Evolutionary conservation across 2,329 filamentous ascomycete species (phyloP).

Genomic region (Tolypocladium pustulatum): DNA sequence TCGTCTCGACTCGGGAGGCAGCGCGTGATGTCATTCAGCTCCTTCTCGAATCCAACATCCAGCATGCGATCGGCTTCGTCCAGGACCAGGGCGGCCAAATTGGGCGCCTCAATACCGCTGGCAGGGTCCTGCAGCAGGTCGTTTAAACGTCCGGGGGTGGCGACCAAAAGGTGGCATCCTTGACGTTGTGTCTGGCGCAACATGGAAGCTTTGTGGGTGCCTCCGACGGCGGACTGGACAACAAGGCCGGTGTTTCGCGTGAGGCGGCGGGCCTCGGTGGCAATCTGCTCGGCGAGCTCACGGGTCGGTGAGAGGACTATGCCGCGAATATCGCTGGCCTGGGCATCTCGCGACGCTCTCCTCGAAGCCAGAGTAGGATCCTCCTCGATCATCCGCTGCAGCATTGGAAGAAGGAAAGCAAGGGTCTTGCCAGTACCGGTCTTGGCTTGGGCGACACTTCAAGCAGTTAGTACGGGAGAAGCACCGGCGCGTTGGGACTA

Average conservation of each 20-base stretch:
- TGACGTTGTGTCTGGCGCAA: constrained; percentile 56
- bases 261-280: constrained; percentile 65
- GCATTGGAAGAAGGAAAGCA: constrained; percentile 77
- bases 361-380: constrained; percentile 50
- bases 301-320: constrained; percentile 71
- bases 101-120: constrained; percentile 58
- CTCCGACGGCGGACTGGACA: constrained; percentile 75
- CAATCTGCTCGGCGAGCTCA: constrained; percentile 73
- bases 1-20: constrained; percentile 51
- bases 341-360: constrained; percentile 21
- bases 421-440: constrained; percentile 96
- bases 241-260: constrained; percentile 53
- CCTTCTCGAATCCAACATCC: constrained; percentile 75
- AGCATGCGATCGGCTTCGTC: constrained; percentile 98
- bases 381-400: constrained; percentile 64
- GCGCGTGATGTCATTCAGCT: constrained; percentile 49
- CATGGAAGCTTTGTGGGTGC: constrained; percentile 65
- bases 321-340: constrained; percentile 52
- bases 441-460: constrained; percentile 81
- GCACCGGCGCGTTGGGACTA: neutral
- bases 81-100: constrained; percentile 84
- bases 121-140: constrained; percentile 64
- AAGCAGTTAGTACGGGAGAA: constrained; percentile 8
- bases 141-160: constrained; percentile 77
- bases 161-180: constrained; percentile 84